Evolutionary conservation across 2,329 filamentous ascomycete genomes (phyloP).

Genomic region (Alternaria rosae): DNA sequence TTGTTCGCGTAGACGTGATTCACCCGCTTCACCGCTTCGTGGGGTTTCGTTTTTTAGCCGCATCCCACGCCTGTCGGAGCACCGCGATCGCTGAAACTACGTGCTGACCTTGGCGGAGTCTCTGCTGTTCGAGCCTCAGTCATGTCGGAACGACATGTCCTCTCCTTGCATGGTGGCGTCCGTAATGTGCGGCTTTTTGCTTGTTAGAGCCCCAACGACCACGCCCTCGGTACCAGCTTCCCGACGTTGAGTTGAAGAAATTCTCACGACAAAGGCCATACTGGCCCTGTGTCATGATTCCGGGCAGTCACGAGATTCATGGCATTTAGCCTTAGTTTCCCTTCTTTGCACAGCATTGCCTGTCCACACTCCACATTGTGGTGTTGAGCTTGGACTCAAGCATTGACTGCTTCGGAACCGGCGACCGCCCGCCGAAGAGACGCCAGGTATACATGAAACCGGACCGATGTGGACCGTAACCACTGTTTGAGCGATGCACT

Average conservation of each 20-base stretch:
- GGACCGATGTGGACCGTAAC: slow-evolving; percentile 24
- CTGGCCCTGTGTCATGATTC: not conserved
- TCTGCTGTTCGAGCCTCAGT: slow-evolving; percentile 5
- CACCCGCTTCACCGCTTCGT: slow-evolving; percentile 43
- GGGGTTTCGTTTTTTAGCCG: slow-evolving; percentile 36
- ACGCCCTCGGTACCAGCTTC: slow-evolving; percentile 4
- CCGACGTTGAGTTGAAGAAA: not conserved
- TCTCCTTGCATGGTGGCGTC: slow-evolving; percentile 20
- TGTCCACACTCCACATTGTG: slow-evolving; percentile 2
- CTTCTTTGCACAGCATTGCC: slow-evolving; percentile 6
- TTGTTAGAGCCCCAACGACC: slow-evolving; percentile 11
- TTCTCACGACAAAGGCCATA: not conserved
- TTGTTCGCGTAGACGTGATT: slow-evolving; percentile 20
- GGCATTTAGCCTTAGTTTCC: not conserved
- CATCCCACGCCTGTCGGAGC: slow-evolving; percentile 28
- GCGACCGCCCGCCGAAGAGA: slow-evolving; percentile 1
- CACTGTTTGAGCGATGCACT: slow-evolving; percentile 7
- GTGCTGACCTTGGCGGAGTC: slow-evolving; percentile 16
- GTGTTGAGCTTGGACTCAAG: slow-evolving; percentile 11
- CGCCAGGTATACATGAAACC: slow-evolving; percentile 26
- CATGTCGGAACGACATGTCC: slow-evolving; percentile 9
- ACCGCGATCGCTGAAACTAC: slow-evolving; percentile 12
- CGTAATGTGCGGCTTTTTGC: not conserved
- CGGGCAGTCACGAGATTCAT: not conserved
- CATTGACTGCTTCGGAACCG: slow-evolving; percentile 11